Evolutionary conservation across 2,329 filamentous ascomycete genomes (phyloP), one percentile per base, ranked within the genome.

Genomic region (Pleoardoris graminearum): DNA sequence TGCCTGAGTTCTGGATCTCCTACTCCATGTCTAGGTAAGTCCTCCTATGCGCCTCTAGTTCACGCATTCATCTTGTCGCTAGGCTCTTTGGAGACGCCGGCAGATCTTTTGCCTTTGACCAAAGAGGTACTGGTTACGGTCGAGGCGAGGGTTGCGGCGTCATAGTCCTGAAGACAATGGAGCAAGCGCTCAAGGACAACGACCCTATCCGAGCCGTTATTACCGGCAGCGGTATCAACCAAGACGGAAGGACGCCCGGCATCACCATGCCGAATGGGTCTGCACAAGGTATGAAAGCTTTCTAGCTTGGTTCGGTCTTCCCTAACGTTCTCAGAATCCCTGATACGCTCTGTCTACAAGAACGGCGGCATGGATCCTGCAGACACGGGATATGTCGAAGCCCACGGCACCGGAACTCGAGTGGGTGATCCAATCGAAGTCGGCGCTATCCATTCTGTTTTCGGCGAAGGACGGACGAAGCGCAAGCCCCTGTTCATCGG

Each of bases 81-180:
- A 55, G 59, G n/a, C 49, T 65, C 2, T 60, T 65, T 38, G 59
- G 63, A 21, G 55, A 70, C 33, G 63, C 62, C n/a, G 71, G 73
- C 2, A 60, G 58, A 32, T 69, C 59, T 1, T 65, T 56, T 39
- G 66, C 70, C 19, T 75, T 71, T 51, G 85, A 85, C 59, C 65
- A 75, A n/a, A 76, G 77, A 3, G 85, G 83, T 16, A 61, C 59
- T 2, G 86, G 86, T 0, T 89, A 88, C 61, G 85, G 82, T 0
- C 78, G 85, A 32, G 85, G 85, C 1, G 86, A 89, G 61, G 86
- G 85, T 0, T 76, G 82, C 22, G 83, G 79, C 0, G 76, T 82
- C n/a, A 59, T 87, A 3, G 65, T 86, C 10, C 64, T 87, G 11
- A 87, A 87, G 70, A 78, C 76, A 1, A 71, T 88, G 0, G 71